These are phyloP conservation scores for Phytophthora constricta DNA, from an alignment of 352 stramenopile species.

Conservation along the genomic window DNA sequence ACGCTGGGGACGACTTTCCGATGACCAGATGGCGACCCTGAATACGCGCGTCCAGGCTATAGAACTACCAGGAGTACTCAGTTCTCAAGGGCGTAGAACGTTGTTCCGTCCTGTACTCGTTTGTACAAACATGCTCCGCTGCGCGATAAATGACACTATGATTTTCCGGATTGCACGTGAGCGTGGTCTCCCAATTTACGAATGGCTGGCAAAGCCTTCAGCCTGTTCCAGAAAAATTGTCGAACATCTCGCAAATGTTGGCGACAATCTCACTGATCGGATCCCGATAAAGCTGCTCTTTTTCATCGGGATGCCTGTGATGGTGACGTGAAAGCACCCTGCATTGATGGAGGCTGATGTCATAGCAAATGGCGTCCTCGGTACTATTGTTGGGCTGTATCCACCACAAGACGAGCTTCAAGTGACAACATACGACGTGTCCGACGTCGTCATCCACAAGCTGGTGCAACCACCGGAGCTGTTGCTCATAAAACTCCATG, in stretches of 20 bases:
- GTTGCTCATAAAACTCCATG: conserved; percentile 15
- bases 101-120: conserved; percentile 7
- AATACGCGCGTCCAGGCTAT: conserved; percentile 5
- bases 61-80: not conserved
- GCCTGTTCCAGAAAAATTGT: not conserved
- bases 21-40: not conserved
- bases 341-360: not conserved
- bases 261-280: not conserved
- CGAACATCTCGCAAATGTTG: not conserved
- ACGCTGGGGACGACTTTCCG: conserved; percentile 10
- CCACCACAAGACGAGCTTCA: not conserved
- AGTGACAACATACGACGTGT: not conserved
- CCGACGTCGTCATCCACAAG: not conserved
- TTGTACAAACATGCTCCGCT: conserved; percentile 2
- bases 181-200: not conserved
- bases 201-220: not conserved
- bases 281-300: not conserved
- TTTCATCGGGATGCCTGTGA: not conserved
- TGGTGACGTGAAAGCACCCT: conserved; percentile 19
- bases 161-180: not conserved
- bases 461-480: conserved; percentile 9
- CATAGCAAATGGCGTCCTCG: conserved; percentile 23
- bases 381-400: conserved; percentile 18
- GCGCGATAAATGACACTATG: conserved; percentile 5
- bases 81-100: not conserved